phyloP scores from a whole-genome alignment of 345 rosid species.

The Melastoma malabathricum region DNA sequence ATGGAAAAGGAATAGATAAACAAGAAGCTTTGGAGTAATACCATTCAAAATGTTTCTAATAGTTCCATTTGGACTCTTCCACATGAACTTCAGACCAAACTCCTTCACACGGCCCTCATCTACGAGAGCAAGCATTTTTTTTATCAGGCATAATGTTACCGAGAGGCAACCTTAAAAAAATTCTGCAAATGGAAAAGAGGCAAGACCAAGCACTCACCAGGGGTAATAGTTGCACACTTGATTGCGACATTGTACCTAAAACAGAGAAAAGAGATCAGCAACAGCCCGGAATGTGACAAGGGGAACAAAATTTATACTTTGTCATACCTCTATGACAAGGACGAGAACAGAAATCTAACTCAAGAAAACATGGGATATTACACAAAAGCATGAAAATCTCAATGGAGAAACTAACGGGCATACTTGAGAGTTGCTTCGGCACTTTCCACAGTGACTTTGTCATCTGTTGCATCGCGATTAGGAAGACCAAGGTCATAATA shows the following conservation, averaged over 20 bases:
- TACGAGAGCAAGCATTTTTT: conserved; percentile 8
- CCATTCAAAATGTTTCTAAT: conserved; percentile 94
- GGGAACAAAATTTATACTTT: neutral
- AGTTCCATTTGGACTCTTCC: conserved; percentile 97
- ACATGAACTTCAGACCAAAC: conserved; percentile 82
- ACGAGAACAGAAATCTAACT: too few species aligned
- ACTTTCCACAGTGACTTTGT: conserved; percentile 47
- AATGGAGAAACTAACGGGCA: conserved; percentile 2
- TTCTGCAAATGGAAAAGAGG: neutral
- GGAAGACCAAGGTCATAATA: conserved; percentile 59
- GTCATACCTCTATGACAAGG: too few species aligned
- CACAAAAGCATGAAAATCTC: neutral
- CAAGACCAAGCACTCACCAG: conserved; percentile 34
- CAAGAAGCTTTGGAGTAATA: conserved; percentile 13
- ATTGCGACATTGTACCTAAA: conserved; percentile 92
- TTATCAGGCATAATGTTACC: neutral
- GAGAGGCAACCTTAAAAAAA: too few species aligned
- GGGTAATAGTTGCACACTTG: conserved; percentile 97
- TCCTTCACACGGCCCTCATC: conserved; percentile 91
- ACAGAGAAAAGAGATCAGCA: conserved; percentile 1
- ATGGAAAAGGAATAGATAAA: conserved; percentile 3
- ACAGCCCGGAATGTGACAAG: neutral
- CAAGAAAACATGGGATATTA: too few species aligned
- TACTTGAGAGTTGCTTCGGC: conserved; percentile 73
- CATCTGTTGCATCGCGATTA: conserved; percentile 56